Base-by-base conservation (phyloP, 2,329 filamentous ascomycete species). In the Xylaria digitata region DNA sequence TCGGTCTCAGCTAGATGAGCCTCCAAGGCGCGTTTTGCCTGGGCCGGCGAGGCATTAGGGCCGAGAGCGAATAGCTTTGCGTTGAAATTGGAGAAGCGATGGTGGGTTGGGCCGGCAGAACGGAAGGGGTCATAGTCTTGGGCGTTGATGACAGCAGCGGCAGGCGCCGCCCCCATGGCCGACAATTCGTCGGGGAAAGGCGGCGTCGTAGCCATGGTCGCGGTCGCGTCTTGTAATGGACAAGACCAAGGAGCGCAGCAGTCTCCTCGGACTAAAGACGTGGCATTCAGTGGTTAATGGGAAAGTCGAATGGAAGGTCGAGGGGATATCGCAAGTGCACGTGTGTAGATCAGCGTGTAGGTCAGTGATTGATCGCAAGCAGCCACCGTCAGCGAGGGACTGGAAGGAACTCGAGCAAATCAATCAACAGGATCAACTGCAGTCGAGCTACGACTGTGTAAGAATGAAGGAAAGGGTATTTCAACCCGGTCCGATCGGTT, bases 1-100 rank as follows among this genome's bases (percentile, higher is more conserved):
- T 97, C 93, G 0, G 95, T 97, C 79, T 99, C 96, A 69, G 92
- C 90, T 54, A 99, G 86, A 80, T 98, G 96, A 58, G 94, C 93
- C 79, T 97, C 91, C 50, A 99, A 85, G 50, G 94, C 94, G 71
- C 92, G 90, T 80, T 92, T 97, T 46, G 94, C 93, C 77, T 97
- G 94, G 62, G 89, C 88, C 9, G 95, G 93, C 0, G 95, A 97
- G 32, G 92, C 82, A 61, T 82, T 83, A n/a, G 93, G 87, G 71
- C 92, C 92, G 23, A 95, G 83, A 43, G 90, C 90, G 78, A 96
- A 94, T 32, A 92, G 82, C 58, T 95, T 89, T 55, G 88, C 88
- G 78, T 97, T 93, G 77, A 97, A 96, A 70, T 89, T 87, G 62
- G 93, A 94, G 79, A 92, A 96, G 71, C 94, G 90, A 71, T 94